phyloP scores from a whole-genome alignment of 495 filamentous ascomycete genomes.

The Evernia prunastri region DNA sequence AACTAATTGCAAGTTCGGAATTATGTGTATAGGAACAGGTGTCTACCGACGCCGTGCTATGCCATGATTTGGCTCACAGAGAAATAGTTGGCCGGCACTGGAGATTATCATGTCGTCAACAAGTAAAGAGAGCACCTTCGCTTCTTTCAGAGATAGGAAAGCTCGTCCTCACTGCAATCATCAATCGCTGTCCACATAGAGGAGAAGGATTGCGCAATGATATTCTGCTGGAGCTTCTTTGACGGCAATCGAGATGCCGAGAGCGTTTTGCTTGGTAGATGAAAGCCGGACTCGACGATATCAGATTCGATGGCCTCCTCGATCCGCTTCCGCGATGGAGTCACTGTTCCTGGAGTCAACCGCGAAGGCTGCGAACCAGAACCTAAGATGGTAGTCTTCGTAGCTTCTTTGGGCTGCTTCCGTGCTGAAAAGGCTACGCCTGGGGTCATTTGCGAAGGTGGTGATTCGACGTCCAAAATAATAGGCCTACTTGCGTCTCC shows the following conservation, averaged over 20 bases:
- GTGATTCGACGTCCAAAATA: background rate
- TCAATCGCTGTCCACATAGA: conserved; percentile 8
- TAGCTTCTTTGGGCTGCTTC: background rate
- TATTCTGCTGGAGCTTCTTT: background rate
- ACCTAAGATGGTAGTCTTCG: background rate
- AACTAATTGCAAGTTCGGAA: background rate
- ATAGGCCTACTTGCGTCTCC: background rate
- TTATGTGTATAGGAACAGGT: background rate
- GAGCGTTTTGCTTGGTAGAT: background rate
- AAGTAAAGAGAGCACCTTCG: background rate
- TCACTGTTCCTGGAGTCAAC: background rate
- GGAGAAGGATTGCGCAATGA: conserved; percentile 1
- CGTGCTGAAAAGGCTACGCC: background rate
- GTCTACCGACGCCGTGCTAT: background rate
- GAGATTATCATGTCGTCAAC: background rate
- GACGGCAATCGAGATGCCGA: background rate
- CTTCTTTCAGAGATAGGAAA: conserved; percentile 11
- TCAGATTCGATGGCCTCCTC: background rate
- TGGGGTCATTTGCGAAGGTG: background rate
- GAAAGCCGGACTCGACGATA: background rate
- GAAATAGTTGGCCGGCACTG: background rate
- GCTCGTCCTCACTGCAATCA: conserved; percentile 16
- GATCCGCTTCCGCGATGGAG: background rate
- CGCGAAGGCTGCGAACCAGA: background rate
- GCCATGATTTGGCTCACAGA: background rate